Conservation (phyloP, 2,329 filamentous ascomycete genomes). For the Apiospora aurea region DNA sequence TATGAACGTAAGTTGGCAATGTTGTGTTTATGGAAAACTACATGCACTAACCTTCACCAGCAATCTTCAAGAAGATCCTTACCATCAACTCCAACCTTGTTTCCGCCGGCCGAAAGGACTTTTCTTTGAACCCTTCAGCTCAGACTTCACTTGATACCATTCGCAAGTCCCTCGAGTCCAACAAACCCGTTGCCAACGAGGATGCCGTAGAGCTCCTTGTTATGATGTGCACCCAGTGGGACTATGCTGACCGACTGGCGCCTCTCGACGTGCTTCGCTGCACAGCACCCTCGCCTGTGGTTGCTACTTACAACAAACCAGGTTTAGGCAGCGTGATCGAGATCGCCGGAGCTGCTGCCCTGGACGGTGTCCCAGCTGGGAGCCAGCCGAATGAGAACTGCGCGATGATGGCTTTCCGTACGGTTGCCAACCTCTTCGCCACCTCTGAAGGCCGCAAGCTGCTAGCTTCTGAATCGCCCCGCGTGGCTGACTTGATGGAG, state of each 20-base stretch:
- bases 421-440: conserved; percentile 83
- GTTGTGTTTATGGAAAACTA: conserved; percentile 23
- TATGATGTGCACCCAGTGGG: conserved; percentile 80
- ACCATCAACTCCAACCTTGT: conserved; percentile 79
- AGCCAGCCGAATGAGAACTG: conserved; percentile 75
- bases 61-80: conserved; percentile 78
- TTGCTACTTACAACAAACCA: conserved; percentile 66
- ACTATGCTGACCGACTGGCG: conserved; percentile 79
- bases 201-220: conserved; percentile 69
- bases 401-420: conserved; percentile 84
- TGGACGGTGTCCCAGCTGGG: conserved; percentile 60
- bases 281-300: conserved; percentile 71
- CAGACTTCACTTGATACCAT: conserved; percentile 67
- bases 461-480: conserved; percentile 60
- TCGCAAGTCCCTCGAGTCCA: conserved; percentile 68
- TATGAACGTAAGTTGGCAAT: conserved; percentile 55
- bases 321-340: conserved; percentile 67
- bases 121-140: conserved; percentile 77
- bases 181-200: conserved; percentile 56
- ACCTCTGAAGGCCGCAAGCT: conserved; percentile 73
- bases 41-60: conserved; percentile 62
- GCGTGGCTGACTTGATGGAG: conserved; percentile 68
- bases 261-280: conserved; percentile 89
- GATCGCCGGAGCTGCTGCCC: conserved; percentile 48
- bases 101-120: conserved; percentile 73